Percentiles rank a stretch among this genome's conserved stretches.
Conservation (phyloP, 2,329 filamentous ascomycete species). For the Trematosphaeria pertusa region DNA sequence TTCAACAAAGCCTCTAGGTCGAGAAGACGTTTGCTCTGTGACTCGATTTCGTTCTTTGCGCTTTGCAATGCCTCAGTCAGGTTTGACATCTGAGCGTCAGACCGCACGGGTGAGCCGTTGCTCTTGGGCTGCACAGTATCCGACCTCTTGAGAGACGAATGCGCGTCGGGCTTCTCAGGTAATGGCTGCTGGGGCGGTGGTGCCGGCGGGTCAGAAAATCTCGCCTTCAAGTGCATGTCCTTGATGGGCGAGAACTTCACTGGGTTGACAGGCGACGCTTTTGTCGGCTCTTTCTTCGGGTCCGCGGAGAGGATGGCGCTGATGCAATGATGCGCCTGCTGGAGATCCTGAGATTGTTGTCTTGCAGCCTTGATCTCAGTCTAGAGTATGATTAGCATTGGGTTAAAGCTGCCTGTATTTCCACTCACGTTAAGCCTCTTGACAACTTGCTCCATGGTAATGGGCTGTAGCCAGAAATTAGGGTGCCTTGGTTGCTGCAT, state of each 20-base stretch:
- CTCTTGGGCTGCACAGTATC: constrained; percentile 77
- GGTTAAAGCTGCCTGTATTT: not conserved
- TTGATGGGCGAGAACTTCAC: constrained; percentile 59
- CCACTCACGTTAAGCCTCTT: constrained; percentile 79
- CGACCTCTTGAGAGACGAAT: constrained; percentile 72
- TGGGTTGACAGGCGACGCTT: constrained; percentile 51
- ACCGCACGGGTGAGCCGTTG: constrained; percentile 65
- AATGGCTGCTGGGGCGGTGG: constrained; percentile 92
- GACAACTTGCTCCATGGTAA: constrained; percentile 93
- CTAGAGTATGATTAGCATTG: constrained; percentile 56
- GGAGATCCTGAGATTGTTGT: constrained; percentile 85
- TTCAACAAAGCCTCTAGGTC: constrained; percentile 80
- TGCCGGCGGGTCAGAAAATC: constrained; percentile 91
- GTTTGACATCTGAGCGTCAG: constrained; percentile 78
- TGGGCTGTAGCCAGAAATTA: constrained; percentile 85
- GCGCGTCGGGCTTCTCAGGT: constrained; percentile 86
- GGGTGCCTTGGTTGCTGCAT: constrained; percentile 76
- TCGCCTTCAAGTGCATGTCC: constrained; percentile 71
- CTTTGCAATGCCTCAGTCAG: constrained; percentile 84
- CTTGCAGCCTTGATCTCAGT: constrained; percentile 89
- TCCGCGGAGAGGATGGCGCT: constrained; percentile 78
- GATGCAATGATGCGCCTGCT: constrained; percentile 82
- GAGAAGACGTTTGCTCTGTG: constrained; percentile 78
- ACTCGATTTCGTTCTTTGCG: constrained; percentile 85
- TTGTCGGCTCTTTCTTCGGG: constrained; percentile 59